Evolutionary conservation across 495 filamentous ascomycete genomes (phyloP).

Genomic region (Darksidea phi): DNA sequence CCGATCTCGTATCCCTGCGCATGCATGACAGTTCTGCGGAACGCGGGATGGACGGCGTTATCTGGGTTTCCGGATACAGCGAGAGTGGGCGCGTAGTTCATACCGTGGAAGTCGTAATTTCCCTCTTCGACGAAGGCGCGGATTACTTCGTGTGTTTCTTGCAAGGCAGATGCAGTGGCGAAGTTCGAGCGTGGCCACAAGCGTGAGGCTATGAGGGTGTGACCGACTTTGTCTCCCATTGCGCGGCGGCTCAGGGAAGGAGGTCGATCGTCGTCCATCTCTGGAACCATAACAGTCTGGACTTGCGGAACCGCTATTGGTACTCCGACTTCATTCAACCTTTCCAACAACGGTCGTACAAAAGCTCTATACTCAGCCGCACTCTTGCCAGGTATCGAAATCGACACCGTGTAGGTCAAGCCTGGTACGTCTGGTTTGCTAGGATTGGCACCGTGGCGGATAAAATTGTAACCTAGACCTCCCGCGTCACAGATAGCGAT

Average conservation of each 20-base stretch:
- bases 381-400: constrained; percentile 11
- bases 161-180: constrained; percentile 1
- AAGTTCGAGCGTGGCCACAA: constrained; percentile 15
- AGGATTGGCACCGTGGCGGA: constrained; percentile 12
- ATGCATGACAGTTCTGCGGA: constrained; percentile 15
- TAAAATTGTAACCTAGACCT: constrained; percentile 32
- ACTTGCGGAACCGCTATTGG: not conserved
- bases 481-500: constrained; percentile 17
- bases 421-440: not conserved
- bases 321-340: constrained; percentile 16
- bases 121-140: constrained; percentile 18
- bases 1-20: constrained; percentile 16
- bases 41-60: constrained; percentile 30
- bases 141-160: constrained; percentile 8
- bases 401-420: constrained; percentile 15
- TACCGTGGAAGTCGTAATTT: constrained; percentile 29
- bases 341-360: constrained; percentile 10
- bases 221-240: constrained; percentile 14
- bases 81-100: constrained; percentile 23
- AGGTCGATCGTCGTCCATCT: not conserved
- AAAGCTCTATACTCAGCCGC: not conserved
- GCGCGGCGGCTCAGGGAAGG: not conserved
- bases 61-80: constrained; percentile 3
- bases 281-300: not conserved
- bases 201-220: constrained; percentile 24